Base-by-base conservation (phyloP, 2,329 filamentous ascomycete genomes). In the Fusarium sp. region DNA sequence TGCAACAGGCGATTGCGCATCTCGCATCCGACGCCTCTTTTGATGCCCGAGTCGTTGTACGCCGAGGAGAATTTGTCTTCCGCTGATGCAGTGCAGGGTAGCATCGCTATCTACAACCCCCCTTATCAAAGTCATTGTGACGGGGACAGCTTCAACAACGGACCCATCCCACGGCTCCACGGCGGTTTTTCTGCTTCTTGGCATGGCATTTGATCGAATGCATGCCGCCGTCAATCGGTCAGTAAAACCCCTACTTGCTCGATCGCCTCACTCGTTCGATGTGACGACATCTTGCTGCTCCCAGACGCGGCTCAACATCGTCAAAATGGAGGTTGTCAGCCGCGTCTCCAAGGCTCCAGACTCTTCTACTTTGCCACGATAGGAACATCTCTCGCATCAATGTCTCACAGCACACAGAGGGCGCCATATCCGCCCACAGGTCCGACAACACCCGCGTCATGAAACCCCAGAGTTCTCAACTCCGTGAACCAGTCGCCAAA, bases 1-100 rank as follows among this genome's bases (percentile, higher is more conserved):
- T 74, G 52, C 32, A 52, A 54, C 70, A 27, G 34, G 16, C 54
- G 64, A 64, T 32, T 39, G 23, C 23, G 43, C 67, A 75, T 71
- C 73, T 75, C 73, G 73, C 73, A 69, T 74, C 67, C 37, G 70
- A 52, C 73, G 43, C 73, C 73, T 74, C 48, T 76, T 75, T 75
- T 18, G 73, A 75, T 57, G 59, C 57, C 58, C 45, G 20, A 35
- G 52, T 37, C 56, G 68, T 71, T 34, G 50, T 64, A 74, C 66
- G 45, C 34, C 18, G 35, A 73, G 72, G 62, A 66, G 66, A 67
- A 73, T 60, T 70, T 75, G 50, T 70, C 62, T 65, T 56, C 61
- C 25, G 48, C 35, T 52, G 45, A 54, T 67, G 52, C 35, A 34
- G 50, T 69, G 62, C 37, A 74, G 67, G 70, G 60, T 63, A 69